phyloP scores from a whole-genome alignment of 2,329 filamentous ascomycete genomes.

The Xenoacremonium recifei region DNA sequence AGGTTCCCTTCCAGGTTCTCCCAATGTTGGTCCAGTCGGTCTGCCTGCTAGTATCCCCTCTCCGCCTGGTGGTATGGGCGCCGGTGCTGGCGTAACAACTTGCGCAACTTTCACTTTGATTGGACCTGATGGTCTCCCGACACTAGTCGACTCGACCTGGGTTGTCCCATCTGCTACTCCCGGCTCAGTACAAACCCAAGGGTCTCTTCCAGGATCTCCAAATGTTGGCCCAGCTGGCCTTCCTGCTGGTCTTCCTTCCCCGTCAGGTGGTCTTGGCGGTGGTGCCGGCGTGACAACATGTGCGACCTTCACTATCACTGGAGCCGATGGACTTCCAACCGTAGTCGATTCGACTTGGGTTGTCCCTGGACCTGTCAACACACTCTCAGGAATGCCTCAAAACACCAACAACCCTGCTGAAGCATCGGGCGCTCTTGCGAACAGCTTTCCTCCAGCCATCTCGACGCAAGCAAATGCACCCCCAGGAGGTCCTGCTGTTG shows the following conservation, averaged over 20 bases:
- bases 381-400: constrained; percentile 13
- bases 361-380: constrained; percentile 22
- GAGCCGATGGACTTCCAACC: constrained; percentile 23
- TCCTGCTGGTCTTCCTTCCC: constrained; percentile 4
- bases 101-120: constrained; percentile 29
- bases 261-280: constrained; percentile 7
- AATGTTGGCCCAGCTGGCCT: constrained; percentile 2
- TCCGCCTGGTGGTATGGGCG: no score
- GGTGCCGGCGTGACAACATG: constrained; percentile 17
- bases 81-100: constrained; percentile 17
- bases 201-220: constrained; percentile 6
- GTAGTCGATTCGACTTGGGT: constrained; percentile 32
- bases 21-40: no score
- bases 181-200: constrained; percentile 6
- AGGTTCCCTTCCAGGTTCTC: no score
- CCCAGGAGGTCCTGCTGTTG: constrained; percentile 1
- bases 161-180: constrained; percentile 16
- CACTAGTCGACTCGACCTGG: constrained; percentile 30
- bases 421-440: constrained; percentile 16
- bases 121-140: constrained; percentile 28
- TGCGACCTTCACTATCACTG: constrained; percentile 23
- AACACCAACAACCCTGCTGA: constrained; percentile 8
- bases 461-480: constrained; percentile 9
- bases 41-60: no score
- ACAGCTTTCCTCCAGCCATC: constrained; percentile 10